Evolutionary conservation across 1,284 basidiomycete species (phyloP).

Genomic region (Melanopsichium pennsylvanicum): DNA sequence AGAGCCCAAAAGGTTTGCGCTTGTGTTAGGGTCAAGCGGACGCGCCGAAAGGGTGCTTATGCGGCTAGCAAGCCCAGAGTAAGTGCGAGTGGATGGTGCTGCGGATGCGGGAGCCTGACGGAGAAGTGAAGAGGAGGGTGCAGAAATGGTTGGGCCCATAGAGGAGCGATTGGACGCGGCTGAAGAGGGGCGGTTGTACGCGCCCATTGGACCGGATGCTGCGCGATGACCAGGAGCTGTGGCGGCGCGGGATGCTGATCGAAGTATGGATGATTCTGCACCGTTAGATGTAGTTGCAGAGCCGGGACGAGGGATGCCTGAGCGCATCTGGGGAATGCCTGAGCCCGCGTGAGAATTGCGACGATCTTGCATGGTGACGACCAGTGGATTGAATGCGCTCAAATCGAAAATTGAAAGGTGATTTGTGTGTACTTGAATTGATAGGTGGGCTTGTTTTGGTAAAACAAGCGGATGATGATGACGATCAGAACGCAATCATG

Average conservation of each 20-base stretch:
- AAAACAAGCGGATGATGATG: neutral
- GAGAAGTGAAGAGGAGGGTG: constrained; percentile 12
- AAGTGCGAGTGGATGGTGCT: constrained; percentile 30
- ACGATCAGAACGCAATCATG: neutral
- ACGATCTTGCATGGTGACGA: constrained; percentile 29
- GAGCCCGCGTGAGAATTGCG: constrained; percentile 23
- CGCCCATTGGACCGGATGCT: constrained; percentile 31
- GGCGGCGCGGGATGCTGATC: constrained; percentile 21
- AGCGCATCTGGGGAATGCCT: constrained; percentile 36
- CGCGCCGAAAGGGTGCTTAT: constrained; percentile 33
- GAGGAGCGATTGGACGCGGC: neutral
- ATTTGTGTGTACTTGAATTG: no score
- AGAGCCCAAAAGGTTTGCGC: constrained; percentile 16
- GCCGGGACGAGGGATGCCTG: constrained; percentile 39
- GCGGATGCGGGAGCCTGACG: constrained; percentile 23
- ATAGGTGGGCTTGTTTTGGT: no score
- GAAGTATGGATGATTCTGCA: constrained; percentile 22
- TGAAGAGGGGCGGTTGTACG: constrained; percentile 3
- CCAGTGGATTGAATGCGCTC: no score
- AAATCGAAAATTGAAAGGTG: no score
- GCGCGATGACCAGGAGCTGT: constrained; percentile 1
- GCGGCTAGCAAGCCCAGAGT: constrained; percentile 22
- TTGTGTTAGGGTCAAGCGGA: constrained; percentile 24
- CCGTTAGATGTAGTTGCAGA: neutral
- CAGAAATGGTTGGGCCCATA: no score